A percentile compares a stretch with the other conserved stretches of the same genome.
Evolutionary conservation across 805 yeast species (phyloP).

Genomic region (Kluyveromyces nonfermentans): DNA sequence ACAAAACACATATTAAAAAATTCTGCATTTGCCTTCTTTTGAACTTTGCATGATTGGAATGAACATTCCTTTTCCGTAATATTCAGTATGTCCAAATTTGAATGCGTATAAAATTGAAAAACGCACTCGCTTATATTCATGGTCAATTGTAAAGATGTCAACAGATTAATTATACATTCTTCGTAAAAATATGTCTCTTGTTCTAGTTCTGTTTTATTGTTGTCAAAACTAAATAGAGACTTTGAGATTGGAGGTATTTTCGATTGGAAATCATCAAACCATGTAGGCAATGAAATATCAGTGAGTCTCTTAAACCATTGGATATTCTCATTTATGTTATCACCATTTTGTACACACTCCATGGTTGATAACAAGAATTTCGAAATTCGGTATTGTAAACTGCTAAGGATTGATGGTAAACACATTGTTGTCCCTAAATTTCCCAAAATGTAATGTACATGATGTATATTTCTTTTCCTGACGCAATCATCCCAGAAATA

Average conservation of each 20-base stretch:
- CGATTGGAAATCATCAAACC: slow-evolving; percentile 21
- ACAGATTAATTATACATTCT: slow-evolving; percentile 3
- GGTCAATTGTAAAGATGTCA: slow-evolving; percentile 12
- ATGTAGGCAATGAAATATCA: slow-evolving; percentile 14
- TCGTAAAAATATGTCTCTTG: slow-evolving; percentile 5
- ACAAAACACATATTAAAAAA: slow-evolving; percentile 18
- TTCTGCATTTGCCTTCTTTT: slow-evolving; percentile 15
- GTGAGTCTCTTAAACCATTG: slow-evolving; percentile 9
- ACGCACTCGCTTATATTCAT: slow-evolving; percentile 10
- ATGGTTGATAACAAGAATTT: slow-evolving; percentile 14
- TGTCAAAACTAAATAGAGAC: slow-evolving; percentile 21
- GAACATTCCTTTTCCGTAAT: not conserved
- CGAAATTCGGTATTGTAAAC: slow-evolving; percentile 18
- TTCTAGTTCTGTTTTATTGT: slow-evolving; percentile 4
- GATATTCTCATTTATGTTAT: not conserved
- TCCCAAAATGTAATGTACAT: slow-evolving; percentile 15
- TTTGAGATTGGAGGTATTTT: slow-evolving; percentile 26
- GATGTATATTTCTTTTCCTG: slow-evolving; percentile 5
- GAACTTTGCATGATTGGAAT: slow-evolving; percentile 5
- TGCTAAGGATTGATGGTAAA: slow-evolving; percentile 17
- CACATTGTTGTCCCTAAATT: slow-evolving; percentile 19
- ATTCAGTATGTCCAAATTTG: slow-evolving; percentile 10
- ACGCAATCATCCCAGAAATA: slow-evolving; percentile 6
- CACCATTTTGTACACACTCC: not conserved
- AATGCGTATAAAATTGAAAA: slow-evolving; percentile 11